Percentiles rank a stretch among this genome's conserved stretches.
Evolutionary conservation across 1,284 basidiomycete genomes (phyloP).

Genomic region (Cystobasidium slooffiae): DNA sequence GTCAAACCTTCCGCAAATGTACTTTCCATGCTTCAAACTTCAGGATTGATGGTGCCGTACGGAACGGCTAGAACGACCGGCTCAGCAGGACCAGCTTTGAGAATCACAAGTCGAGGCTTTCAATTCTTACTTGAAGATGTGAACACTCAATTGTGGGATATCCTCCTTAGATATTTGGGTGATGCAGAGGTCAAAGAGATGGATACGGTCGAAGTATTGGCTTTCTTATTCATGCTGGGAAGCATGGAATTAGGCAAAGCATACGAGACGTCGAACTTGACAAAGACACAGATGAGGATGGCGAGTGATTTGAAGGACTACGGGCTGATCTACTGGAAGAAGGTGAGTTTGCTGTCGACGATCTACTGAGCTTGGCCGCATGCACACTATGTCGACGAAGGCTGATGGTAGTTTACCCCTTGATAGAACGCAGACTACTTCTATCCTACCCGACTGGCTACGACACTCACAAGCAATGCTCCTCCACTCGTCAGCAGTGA

Average conservation of each 20-base stretch:
- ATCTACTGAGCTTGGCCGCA: background rate
- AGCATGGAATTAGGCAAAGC: constrained; percentile 93
- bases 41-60: constrained; percentile 74
- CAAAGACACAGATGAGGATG: constrained; percentile 80
- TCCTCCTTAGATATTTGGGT: constrained; percentile 85
- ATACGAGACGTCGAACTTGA: constrained; percentile 83
- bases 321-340: constrained; percentile 84
- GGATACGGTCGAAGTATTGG: constrained; percentile 91
- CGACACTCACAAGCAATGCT: constrained; percentile 82
- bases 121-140: constrained; percentile 95
- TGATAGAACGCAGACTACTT: constrained; percentile 60
- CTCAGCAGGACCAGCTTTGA: constrained; percentile 48
- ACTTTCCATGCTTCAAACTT: constrained; percentile 77
- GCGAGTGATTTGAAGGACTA: constrained; percentile 91
- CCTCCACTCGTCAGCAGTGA: constrained; percentile 63
- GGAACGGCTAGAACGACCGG: constrained; percentile 23
- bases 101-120: constrained; percentile 92
- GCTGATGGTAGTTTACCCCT: background rate
- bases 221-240: constrained; percentile 93
- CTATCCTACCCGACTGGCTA: constrained; percentile 93
- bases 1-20: constrained; percentile 77
- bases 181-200: constrained; percentile 69
- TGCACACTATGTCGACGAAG: background rate
- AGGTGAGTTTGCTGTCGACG: constrained; percentile 58
- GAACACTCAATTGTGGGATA: constrained; percentile 97